phyloP scores from a whole-genome alignment of 257 asterid species.

The Solanum gracilifrons region DNA sequence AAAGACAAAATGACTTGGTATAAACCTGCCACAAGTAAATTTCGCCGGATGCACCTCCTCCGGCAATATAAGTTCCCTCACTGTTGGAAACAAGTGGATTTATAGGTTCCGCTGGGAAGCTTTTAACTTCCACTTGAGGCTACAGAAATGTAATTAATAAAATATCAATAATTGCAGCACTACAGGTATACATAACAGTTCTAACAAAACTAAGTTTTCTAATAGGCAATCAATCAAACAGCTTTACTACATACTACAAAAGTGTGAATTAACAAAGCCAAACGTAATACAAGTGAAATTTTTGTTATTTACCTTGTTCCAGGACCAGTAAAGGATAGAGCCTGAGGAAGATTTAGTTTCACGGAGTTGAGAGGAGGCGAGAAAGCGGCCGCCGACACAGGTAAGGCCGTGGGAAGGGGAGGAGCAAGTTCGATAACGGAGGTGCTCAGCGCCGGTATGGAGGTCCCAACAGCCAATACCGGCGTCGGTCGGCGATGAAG shows the following conservation, averaged over 20 bases:
- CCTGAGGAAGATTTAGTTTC: conserved; percentile 58
- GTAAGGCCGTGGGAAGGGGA: conserved; percentile 70
- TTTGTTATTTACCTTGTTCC: conserved; percentile 54
- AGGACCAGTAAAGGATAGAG: conserved; percentile 70
- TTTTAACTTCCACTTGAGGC: conserved; percentile 84
- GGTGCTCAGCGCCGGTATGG: conserved; percentile 57
- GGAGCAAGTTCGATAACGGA: conserved; percentile 59
- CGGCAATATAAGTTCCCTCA: conserved; percentile 70
- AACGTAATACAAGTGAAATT: neutral
- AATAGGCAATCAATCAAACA: conserved; percentile 18
- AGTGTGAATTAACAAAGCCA: neutral
- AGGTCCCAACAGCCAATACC: conserved; percentile 94
- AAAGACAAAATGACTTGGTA: neutral
- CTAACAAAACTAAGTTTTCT: neutral
- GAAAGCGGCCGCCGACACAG: conserved; percentile 57
- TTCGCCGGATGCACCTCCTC: conserved; percentile 80
- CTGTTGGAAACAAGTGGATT: conserved; percentile 52
- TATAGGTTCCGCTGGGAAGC: conserved; percentile 73
- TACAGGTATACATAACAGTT: neutral
- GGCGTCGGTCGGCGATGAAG: conserved; percentile 77
- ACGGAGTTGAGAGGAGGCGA: conserved; percentile 76
- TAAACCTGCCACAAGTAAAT: conserved; percentile 90
- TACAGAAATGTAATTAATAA: conserved; percentile 8
- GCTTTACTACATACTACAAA: neutral
- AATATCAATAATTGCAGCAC: neutral